Percentiles rank a stretch among this genome's conserved stretches.
Evolutionary conservation across 176 grass and related monocot genomes (phyloP).

Genomic region (Carex pumila): DNA sequence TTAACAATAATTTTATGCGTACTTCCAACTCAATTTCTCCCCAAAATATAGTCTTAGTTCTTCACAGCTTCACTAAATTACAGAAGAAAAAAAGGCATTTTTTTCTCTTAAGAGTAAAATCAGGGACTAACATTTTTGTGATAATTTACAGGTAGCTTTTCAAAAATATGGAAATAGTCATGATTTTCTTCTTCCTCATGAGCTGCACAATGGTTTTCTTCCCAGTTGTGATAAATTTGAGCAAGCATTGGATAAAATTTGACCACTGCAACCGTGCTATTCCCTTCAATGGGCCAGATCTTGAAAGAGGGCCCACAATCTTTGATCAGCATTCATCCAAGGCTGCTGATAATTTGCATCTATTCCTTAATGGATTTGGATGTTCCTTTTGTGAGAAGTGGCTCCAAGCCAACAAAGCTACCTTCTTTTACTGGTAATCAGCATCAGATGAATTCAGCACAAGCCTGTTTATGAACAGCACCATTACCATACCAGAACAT

Average conservation of each 20-base stretch:
- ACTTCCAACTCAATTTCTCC: not conserved
- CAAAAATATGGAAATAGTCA: not conserved
- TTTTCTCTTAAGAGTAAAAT: not conserved
- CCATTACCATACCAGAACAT: not conserved
- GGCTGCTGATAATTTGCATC: not conserved
- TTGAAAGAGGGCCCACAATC: not conserved
- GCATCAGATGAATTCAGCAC: not conserved
- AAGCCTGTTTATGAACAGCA: not conserved
- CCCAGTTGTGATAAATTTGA: not conserved
- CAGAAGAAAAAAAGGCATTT: not conserved
- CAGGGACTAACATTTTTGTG: not conserved
- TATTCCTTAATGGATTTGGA: not conserved
- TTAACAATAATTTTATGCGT: not conserved
- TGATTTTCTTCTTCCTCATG: conserved; percentile 2
- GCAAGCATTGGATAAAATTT: not conserved
- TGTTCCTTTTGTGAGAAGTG: conserved; percentile 1
- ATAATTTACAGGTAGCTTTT: not conserved
- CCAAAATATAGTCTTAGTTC: not conserved
- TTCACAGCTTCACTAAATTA: not conserved
- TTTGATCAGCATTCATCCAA: not conserved
- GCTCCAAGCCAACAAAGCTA: not conserved
- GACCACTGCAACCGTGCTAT: not conserved
- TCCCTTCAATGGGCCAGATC: not conserved
- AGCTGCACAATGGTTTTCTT: not conserved
- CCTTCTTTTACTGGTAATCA: conserved; percentile 5